phyloP scores from a whole-genome alignment of 208 protist genomes.

The Wallacemonas sp. region DNA sequence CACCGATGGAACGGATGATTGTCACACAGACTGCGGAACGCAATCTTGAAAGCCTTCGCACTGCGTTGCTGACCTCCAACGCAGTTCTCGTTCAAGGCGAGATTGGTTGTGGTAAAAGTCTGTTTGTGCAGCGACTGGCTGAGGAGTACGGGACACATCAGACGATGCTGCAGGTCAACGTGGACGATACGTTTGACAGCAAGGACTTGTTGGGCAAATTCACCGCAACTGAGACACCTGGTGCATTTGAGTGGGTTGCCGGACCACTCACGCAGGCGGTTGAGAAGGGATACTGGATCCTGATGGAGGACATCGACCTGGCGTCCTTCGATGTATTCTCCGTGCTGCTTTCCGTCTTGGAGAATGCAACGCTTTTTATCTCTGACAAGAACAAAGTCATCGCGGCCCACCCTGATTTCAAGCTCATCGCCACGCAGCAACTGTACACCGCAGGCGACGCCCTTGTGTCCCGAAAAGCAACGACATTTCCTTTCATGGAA shows the following conservation, averaged over 20 bases:
- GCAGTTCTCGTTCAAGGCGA: conserved; percentile 85
- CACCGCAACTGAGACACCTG: conserved; percentile 96
- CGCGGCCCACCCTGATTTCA: conserved; percentile 77
- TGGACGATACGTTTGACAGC: conserved; percentile 98
- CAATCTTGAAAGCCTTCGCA: conserved; percentile 69
- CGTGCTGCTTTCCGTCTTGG: conserved; percentile 96
- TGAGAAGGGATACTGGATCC: conserved; percentile 95
- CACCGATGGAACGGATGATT: conserved; percentile 50
- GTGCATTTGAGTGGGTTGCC: conserved; percentile 98
- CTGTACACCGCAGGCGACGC: conserved; percentile 51
- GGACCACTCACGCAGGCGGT: conserved; percentile 97
- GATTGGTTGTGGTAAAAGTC: conserved; percentile 85
- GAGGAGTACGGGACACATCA: conserved; percentile 52
- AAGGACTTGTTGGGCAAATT: conserved; percentile 99
- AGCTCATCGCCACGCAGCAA: conserved; percentile 88
- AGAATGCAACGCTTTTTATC: conserved; percentile 95
- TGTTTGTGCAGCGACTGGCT: conserved; percentile 59
- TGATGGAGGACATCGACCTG: conserved; percentile 99
- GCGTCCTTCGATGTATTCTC: conserved; percentile 98
- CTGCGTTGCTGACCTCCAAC: conserved; percentile 58
- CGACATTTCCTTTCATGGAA: conserved; percentile 72
- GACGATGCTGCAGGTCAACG: conserved; percentile 85
- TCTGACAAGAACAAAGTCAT: conserved; percentile 95
- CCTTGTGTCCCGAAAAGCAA: conserved; percentile 53
- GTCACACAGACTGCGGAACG: conserved; percentile 58